Evolutionary conservation across 768 basidiomycete genomes (phyloP).

Genomic region (Porphyrellus cyaneotinctus): DNA sequence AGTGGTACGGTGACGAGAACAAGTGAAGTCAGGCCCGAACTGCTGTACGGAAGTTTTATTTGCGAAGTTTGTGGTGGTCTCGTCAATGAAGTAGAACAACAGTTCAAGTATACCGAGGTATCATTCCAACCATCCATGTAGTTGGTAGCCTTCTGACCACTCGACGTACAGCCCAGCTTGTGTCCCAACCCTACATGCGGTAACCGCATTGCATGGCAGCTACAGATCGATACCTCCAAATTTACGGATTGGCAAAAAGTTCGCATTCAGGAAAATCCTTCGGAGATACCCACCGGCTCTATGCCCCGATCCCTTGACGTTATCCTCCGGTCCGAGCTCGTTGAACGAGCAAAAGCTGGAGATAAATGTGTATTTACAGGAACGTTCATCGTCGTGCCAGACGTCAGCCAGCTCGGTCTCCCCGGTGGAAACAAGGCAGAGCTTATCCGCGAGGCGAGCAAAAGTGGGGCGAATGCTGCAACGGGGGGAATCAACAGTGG

Average conservation of each 20-base stretch:
- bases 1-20: constrained; percentile 97
- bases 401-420: constrained; percentile 92
- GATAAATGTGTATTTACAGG: constrained; percentile 99
- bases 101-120: constrained; percentile 99
- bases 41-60: constrained; percentile 89
- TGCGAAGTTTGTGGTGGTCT: constrained; percentile 86
- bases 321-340: constrained; percentile 90
- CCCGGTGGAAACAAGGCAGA: constrained; percentile 92
- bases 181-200: constrained; percentile 95
- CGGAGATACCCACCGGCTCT: constrained; percentile 96
- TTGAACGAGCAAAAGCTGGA: constrained; percentile 98
- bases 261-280: constrained; percentile 97
- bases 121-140: not conserved
- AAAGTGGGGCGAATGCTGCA: constrained; percentile 52
- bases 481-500: constrained; percentile 71
- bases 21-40: constrained; percentile 93
- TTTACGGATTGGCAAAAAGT: constrained; percentile 99
- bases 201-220: constrained; percentile 85
- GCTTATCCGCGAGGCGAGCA: constrained; percentile 81
- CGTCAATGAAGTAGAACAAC: constrained; percentile 93
- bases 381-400: constrained; percentile 96
- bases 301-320: constrained; percentile 98
- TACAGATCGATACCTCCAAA: constrained; percentile 93
- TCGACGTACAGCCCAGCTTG: constrained; percentile 63
- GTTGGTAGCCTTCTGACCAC: constrained; percentile 7